Evolutionary conservation across 345 rosid genomes (phyloP).

Genomic region (Pistacia integerrima): DNA sequence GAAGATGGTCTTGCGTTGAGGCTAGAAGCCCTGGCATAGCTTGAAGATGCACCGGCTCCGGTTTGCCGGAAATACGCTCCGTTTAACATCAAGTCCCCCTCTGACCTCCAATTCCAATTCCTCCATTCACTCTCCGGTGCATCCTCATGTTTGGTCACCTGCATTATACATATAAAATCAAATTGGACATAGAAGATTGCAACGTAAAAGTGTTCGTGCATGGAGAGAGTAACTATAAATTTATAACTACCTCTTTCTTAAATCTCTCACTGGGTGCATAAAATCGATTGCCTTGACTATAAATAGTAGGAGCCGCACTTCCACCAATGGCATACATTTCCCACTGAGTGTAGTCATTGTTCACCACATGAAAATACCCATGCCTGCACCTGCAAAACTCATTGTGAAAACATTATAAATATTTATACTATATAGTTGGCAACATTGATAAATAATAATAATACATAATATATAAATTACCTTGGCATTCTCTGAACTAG

Average conservation of each 20-base stretch:
- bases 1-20: conserved; percentile 73
- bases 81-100: neutral
- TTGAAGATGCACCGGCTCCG: neutral
- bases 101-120: neutral
- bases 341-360: conserved; percentile 88
- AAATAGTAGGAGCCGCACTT: conserved; percentile 75
- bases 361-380: conserved; percentile 86
- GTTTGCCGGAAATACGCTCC: neutral
- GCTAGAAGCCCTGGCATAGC: conserved; percentile 55
- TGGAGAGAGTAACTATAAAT: neutral
- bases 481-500: conserved; percentile 89
- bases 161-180: neutral
- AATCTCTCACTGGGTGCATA: conserved; percentile 57
- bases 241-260: conserved; percentile 54
- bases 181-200: too few species aligned
- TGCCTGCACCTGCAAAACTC: conserved; percentile 57
- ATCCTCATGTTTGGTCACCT: neutral
- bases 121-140: neutral
- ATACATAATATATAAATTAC: conserved; percentile 21
- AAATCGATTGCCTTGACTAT: conserved; percentile 83
- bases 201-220: neutral
- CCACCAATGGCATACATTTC: conserved; percentile 88
- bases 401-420: neutral
- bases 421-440: too few species aligned
- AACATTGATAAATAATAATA: too few species aligned